Base-by-base conservation (phyloP, 352 stramenopile genomes). In the Peronospora farinosa region DNA sequence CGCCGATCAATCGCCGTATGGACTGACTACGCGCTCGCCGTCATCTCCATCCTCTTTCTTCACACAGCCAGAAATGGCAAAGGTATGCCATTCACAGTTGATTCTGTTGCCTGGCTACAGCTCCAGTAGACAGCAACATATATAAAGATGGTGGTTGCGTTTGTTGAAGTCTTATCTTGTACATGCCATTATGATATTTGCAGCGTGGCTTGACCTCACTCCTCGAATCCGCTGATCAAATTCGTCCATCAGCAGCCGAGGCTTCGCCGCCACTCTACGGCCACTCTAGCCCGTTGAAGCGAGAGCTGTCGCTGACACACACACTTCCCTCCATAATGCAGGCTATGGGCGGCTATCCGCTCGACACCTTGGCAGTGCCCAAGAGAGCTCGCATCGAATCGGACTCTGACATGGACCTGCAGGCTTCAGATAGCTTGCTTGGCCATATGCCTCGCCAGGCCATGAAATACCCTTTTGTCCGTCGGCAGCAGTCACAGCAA, bases 141-240 rank as follows among this genome's bases (percentile, higher is more conserved):
- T 51, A 40, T 30, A 47, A 55, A 58, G 12, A 45, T 54, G 42
- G 30, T 57, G 40, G 42, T 59, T 59, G 58, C 28, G 49, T 46
- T 45, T 25, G 10, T 58, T 49, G 9, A 55, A 44, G 45, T 60
- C 54, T 69, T 40, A 69, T 37, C 15, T 54, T 50, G n/a, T 42
- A 36, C 15, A 17, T 59, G 37, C 1, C 59, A 23, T 54, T 69
- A 50, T 65, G 43, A 19, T 58, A 30, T 56, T 50, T 49, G 25
- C 40, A 86, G 71, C 74, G 81, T 57, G 75, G 72, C 10, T 63
- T 86, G 33, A 72, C 48, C 8, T 70, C 81, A 15, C 64, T 86
- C 19, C 47, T 86, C 0, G 70, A 86, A 75, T 72, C 75, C 2
- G 72, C 70, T 7, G 63, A 86, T 57, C 72, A 86, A 66, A 33